Evolutionary conservation across 306 rosid species (phyloP).

Genomic region (Casuarina equisetifolia): DNA sequence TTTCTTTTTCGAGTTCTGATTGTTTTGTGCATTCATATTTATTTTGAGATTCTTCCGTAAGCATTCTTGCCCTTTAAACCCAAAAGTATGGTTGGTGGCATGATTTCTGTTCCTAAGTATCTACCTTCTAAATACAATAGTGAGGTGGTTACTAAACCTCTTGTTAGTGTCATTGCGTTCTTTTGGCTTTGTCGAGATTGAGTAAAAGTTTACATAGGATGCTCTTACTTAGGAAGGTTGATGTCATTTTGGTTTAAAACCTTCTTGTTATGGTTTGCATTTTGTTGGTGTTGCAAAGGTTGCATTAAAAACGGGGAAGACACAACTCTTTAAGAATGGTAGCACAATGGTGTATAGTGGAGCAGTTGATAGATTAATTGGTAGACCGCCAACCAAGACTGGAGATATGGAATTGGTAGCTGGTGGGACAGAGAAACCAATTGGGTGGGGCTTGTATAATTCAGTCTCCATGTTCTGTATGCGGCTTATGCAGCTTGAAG

Average conservation of each 20-base stretch:
- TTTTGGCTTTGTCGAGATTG: not conserved
- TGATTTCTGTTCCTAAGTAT: not conserved
- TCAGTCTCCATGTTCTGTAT: conserved; percentile 90
- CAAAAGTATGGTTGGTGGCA: not conserved
- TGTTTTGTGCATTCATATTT: not conserved
- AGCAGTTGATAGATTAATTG: conserved; percentile 87
- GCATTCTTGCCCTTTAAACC: not conserved
- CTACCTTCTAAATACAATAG: not conserved
- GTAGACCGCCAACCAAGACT: conserved; percentile 85
- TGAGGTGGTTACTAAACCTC: not conserved
- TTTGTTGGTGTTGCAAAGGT: conserved; percentile 82
- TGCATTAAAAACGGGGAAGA: conserved; percentile 86
- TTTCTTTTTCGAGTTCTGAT: not conserved
- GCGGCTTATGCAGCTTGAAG: conserved; percentile 87
- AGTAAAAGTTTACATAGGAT: conserved; percentile 8
- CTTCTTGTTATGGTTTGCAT: conserved; percentile 37
- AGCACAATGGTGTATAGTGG: conserved; percentile 98
- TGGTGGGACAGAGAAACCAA: conserved; percentile 80
- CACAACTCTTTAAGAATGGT: conserved; percentile 94
- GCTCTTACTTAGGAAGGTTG: not conserved
- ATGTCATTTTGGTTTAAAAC: conserved; percentile 24
- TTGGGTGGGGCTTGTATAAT: conserved; percentile 94
- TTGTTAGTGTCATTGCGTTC: not conserved
- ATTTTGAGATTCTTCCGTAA: not conserved
- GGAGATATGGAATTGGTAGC: conserved; percentile 86